Evolutionary conservation across 108 stramenopile genomes (phyloP).

Genomic region (Craspedostauros australis): DNA sequence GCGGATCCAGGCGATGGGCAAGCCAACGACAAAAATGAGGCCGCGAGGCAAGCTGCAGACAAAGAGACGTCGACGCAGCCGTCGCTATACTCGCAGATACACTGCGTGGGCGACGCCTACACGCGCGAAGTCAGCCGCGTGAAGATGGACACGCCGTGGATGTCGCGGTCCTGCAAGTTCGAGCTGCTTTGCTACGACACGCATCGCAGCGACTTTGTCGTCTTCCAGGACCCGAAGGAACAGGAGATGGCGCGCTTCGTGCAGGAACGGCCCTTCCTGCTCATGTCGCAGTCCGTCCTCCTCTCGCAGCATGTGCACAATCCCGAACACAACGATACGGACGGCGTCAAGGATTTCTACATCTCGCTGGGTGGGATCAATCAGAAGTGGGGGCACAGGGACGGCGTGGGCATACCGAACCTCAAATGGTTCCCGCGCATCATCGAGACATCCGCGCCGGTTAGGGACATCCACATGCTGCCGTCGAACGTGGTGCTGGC

Average conservation of each 20-base stretch:
- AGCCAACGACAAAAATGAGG: not conserved
- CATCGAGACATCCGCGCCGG: constrained; percentile 3
- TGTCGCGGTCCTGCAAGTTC: constrained; percentile 29
- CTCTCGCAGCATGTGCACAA: not conserved
- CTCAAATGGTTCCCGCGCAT: constrained; percentile 46
- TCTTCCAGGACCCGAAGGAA: constrained; percentile 4
- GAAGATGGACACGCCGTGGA: constrained; percentile 11
- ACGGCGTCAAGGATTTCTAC: not conserved
- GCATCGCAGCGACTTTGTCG: constrained; percentile 3
- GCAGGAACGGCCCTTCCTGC: not conserved
- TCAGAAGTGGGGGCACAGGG: constrained; percentile 36
- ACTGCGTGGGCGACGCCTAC: constrained; percentile 37
- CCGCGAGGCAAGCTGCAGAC: no score
- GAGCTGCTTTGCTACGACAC: constrained; percentile 27
- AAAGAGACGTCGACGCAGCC: no score
- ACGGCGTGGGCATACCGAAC: constrained; percentile 9
- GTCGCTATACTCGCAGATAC: constrained; percentile 17
- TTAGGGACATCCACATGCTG: constrained; percentile 18
- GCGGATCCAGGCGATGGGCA: not conserved
- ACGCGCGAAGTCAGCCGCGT: not conserved
- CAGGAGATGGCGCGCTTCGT: constrained; percentile 4
- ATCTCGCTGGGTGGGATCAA: constrained; percentile 54
- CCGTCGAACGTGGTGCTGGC: constrained; percentile 31
- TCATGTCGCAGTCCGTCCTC: not conserved
- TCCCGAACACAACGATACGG: not conserved